Conservation (phyloP, 768 basidiomycete genomes). For the Leucosporidium creatinivorum region DNA sequence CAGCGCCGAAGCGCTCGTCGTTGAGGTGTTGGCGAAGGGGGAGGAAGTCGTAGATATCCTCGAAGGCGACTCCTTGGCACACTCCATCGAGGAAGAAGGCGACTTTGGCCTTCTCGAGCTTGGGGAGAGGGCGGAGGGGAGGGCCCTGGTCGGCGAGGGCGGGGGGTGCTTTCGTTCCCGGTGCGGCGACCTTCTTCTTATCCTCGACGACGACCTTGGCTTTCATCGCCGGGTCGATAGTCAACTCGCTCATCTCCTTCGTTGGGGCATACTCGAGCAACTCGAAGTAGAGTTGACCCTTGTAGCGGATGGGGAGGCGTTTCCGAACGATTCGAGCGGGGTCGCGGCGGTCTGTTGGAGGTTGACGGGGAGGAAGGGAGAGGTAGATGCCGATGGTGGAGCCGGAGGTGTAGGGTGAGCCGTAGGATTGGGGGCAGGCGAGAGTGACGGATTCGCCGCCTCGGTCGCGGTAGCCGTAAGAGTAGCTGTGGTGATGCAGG, state of each 20-base stretch:
- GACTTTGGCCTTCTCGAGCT: slow-evolving; percentile 62
- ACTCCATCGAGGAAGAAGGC: slow-evolving; percentile 90
- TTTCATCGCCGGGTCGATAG: slow-evolving; percentile 53
- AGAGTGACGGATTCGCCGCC: slow-evolving; percentile 84
- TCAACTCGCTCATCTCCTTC: slow-evolving; percentile 86
- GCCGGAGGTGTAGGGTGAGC: slow-evolving; percentile 62
- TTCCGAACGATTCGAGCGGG: slow-evolving; percentile 78
- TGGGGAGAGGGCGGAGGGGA: slow-evolving; percentile 59
- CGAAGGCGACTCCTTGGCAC: slow-evolving; percentile 72
- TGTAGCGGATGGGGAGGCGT: slow-evolving; percentile 87
- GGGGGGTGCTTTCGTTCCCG: slow-evolving; percentile 43
- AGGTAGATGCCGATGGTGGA: slow-evolving; percentile 93
- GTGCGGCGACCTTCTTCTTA: slow-evolving; percentile 52
- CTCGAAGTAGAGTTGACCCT: slow-evolving; percentile 96
- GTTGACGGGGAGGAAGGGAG: slow-evolving; percentile 56
- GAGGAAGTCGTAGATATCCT: slow-evolving; percentile 80
- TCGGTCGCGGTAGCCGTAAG: slow-evolving; percentile 80
- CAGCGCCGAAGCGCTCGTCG: slow-evolving; percentile 50
- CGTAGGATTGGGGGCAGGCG: slow-evolving; percentile 73
- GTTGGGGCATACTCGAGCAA: slow-evolving; percentile 75
- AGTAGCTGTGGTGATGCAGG: slow-evolving; percentile 6
- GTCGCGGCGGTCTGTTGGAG: slow-evolving; percentile 55
- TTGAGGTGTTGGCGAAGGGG: slow-evolving; percentile 63
- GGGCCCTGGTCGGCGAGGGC: slow-evolving; percentile 33
- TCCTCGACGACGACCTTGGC: slow-evolving; percentile 58